Evolutionary conservation across 352 stramenopile species (phyloP), one percentile per base, ranked within the genome.

Genomic region (Phytophthora melonis): DNA sequence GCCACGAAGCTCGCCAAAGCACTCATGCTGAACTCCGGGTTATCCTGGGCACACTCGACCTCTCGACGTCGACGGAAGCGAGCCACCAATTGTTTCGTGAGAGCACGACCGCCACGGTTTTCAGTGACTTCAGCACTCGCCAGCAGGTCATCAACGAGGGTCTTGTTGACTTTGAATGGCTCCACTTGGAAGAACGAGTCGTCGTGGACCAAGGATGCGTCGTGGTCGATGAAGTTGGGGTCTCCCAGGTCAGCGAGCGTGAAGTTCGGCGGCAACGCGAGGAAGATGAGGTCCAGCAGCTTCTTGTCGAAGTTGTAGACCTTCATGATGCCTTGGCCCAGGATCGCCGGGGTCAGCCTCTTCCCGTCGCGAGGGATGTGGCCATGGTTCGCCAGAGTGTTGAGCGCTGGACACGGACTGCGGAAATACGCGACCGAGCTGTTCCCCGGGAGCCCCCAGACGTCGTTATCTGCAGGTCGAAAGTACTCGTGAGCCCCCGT

Each of bases 221-320:
- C 86, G 63, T 93, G 86, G 55, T 93, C 83, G 23, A 92, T 87
- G 19, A 89, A 89, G 27, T 90, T 83, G 75, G 88, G 85, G 25
- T 77, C 60, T 0, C 72, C 61, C 7, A 93, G 69, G 50, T 87
- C 77, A 0, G 77, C 69, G 0, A 93, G 72, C 30, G 84, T 82
- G 56, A 92, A 77, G 5, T 49, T 39, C 2, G 57, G 34, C 14
- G 70, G 70, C 21, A 77, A 34, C 10, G 58, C 65, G 16, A 55
- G 52, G 53, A 66, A 73, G 27, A 77, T 68, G 30, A 77, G 21
- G 32, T 77, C 58, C 5, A 77, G 53, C 36, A 77, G 43, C 16
- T 55, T 69, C 53, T 72, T 66, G 63, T 86, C 72, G 8, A 89
- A 19, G 70, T 88, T 80, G 76, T 81, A 89, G 34, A 91, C 81